Conservation (phyloP, 257 asterid genomes). For the Capsicum chinense region DNA sequence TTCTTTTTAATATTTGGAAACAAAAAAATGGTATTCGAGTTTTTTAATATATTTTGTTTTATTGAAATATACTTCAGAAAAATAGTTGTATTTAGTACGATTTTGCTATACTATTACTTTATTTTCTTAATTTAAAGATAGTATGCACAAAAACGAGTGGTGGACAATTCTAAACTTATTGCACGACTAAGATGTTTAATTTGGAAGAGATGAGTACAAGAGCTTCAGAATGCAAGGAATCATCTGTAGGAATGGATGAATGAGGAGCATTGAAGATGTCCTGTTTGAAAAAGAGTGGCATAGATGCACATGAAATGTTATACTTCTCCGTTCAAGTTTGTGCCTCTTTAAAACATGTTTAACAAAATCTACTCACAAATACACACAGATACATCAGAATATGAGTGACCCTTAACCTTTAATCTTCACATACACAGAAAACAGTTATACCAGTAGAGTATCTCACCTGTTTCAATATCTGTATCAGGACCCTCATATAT, state of each 20-base stretch:
- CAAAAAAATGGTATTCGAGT: background rate
- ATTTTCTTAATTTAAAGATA: background rate
- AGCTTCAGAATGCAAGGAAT: background rate
- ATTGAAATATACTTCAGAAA: background rate
- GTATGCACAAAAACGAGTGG: background rate
- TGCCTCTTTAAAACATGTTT: background rate
- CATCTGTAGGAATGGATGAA: background rate
- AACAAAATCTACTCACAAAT: background rate
- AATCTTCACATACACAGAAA: background rate
- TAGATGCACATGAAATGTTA: slow-evolving; percentile 13
- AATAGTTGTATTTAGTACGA: background rate
- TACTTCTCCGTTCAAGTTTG: background rate
- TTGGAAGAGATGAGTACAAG: slow-evolving; percentile 2
- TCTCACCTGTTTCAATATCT: slow-evolving; percentile 86
- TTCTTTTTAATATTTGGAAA: background rate
- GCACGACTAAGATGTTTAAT: slow-evolving; percentile 18
- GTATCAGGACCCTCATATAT: slow-evolving; percentile 96
- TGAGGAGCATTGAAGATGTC: slow-evolving; percentile 4
- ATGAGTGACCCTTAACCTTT: slow-evolving; percentile 11
- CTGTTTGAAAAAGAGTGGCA: slow-evolving; percentile 1
- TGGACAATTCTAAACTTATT: background rate
- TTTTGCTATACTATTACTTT: background rate
- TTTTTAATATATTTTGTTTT: background rate
- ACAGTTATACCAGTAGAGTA: background rate
- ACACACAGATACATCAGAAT: background rate